These are phyloP conservation scores for Chalciporus piperatus DNA, from an alignment of 768 basidiomycete species.

Conservation along the genomic window DNA sequence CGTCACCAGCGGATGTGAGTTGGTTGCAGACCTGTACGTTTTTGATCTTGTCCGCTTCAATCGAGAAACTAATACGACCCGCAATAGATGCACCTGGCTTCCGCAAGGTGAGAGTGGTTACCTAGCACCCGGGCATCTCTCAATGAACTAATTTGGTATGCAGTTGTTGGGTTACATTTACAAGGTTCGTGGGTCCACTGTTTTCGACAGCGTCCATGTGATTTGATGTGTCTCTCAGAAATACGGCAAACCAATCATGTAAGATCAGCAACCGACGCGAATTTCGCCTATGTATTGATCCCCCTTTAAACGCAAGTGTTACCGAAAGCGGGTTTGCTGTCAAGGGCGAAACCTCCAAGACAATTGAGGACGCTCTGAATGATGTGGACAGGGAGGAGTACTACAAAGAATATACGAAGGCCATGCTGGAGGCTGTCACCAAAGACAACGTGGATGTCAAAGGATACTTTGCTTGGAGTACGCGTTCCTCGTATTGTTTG, in stretches of 20 bases:
- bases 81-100: slow-evolving; percentile 63
- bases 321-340: slow-evolving; percentile 79
- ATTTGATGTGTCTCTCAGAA: slow-evolving; percentile 28
- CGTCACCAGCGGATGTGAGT: slow-evolving; percentile 52
- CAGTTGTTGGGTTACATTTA: slow-evolving; percentile 68
- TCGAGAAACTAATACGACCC: neutral
- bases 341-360: slow-evolving; percentile 56
- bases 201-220: neutral
- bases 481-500: slow-evolving; percentile 19
- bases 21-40: slow-evolving; percentile 69
- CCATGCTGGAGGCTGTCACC: slow-evolving; percentile 53
- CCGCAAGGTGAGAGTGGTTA: slow-evolving; percentile 45
- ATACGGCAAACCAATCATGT: slow-evolving; percentile 59
- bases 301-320: slow-evolving; percentile 38
- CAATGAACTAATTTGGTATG: neutral
- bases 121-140: neutral
- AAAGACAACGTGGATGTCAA: slow-evolving; percentile 68
- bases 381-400: slow-evolving; percentile 67
- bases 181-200: slow-evolving; percentile 42
- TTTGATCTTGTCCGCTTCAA: neutral
- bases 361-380: slow-evolving; percentile 53
- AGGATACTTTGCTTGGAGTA: slow-evolving; percentile 74
- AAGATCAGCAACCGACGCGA: slow-evolving; percentile 9
- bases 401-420: slow-evolving; percentile 57
- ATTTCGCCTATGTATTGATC: neutral